phyloP scores from a whole-genome alignment of 2,329 filamentous ascomycete genomes.

The Lecanicillium sp. region DNA sequence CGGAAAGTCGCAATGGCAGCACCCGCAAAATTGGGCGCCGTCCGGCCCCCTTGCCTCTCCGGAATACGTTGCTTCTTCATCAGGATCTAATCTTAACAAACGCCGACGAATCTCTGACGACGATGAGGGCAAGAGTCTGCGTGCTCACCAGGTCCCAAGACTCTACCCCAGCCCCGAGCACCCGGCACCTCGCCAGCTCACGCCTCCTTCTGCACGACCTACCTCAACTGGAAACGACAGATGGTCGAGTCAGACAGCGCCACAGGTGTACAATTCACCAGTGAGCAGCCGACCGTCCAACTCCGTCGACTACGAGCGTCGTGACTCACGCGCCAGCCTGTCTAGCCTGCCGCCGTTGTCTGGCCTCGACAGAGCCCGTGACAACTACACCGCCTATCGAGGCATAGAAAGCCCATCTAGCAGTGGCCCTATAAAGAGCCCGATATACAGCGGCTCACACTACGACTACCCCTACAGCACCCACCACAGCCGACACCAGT shows the following conservation, averaged over 20 bases:
- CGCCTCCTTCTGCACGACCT: slow-evolving; percentile 20
- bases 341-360: slow-evolving; percentile 31
- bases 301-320: slow-evolving; percentile 2
- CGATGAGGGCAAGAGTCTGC: slow-evolving; percentile 28
- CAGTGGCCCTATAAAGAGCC: slow-evolving; percentile 1
- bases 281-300: too few species aligned
- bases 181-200: slow-evolving; percentile 24
- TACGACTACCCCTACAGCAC: slow-evolving; percentile 31
- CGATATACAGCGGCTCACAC: slow-evolving; percentile 22
- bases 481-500: slow-evolving; percentile 37
- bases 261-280: slow-evolving; percentile 12
- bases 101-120: slow-evolving; percentile 37
- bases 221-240: slow-evolving; percentile 1
- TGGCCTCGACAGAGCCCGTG: slow-evolving; percentile 28
- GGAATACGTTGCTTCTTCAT: slow-evolving; percentile 43
- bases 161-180: slow-evolving; percentile 32
- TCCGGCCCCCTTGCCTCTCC: slow-evolving; percentile 28
- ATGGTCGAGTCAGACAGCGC: slow-evolving; percentile 5
- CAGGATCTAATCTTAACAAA: slow-evolving; percentile 29
- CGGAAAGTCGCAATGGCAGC: slow-evolving; percentile 19
- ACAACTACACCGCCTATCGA: slow-evolving; percentile 19
- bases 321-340: slow-evolving; percentile 28
- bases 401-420: slow-evolving; percentile 1
- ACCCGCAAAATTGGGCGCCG: slow-evolving; percentile 23
- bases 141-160: slow-evolving; percentile 38